Base-by-base conservation (phyloP, 2,329 filamentous ascomycete genomes). In the Aspergillus glaucus region DNA sequence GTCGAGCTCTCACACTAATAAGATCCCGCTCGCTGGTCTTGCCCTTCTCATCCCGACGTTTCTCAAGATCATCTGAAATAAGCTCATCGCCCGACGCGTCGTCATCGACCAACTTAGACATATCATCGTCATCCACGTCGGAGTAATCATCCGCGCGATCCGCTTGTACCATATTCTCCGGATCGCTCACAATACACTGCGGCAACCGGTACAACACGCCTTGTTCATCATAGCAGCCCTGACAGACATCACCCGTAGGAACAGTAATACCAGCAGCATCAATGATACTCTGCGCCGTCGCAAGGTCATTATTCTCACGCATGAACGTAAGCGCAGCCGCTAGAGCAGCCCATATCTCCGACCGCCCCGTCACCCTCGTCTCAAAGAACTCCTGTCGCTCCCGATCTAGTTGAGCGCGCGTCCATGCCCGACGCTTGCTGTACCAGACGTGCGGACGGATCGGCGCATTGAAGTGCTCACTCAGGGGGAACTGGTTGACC, bases 381-480 rank as follows among this genome's bases (percentile, higher is more conserved):
- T 96, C 90, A 68, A 95, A 97, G 75, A 94, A 96, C 53, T 89
- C 89, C 44, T 72, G 73, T 44, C 92, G 80, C 70, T 95, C 88
- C 28, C 76, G 77, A 50, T 82, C 80, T 2, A 95, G 74, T 46
- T 85, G 74, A 14, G 70, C 63, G n/a, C 79, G 81, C 1, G 87
- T 90, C 87, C 87, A 94, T 14, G 72, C 68, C 17, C 80, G 80
- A 46, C 77, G 75, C 52, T 77, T 78, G 49, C 84, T 81, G 10
- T 73, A 73, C 86, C 86, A 90, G 47, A 78, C 70, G 57, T 87
- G 85, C 1, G 75, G 76, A 41, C 79, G 79, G 36, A 91, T 72
- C 1, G 86, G 85, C 57, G 80, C 79, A 60, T 88, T 87, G 62
- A 86, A 85, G 62, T 86, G 85, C 59, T 86, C 78, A 43, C 59